phyloP scores from a whole-genome alignment of 306 rosid species.

The Castanea crenata region DNA sequence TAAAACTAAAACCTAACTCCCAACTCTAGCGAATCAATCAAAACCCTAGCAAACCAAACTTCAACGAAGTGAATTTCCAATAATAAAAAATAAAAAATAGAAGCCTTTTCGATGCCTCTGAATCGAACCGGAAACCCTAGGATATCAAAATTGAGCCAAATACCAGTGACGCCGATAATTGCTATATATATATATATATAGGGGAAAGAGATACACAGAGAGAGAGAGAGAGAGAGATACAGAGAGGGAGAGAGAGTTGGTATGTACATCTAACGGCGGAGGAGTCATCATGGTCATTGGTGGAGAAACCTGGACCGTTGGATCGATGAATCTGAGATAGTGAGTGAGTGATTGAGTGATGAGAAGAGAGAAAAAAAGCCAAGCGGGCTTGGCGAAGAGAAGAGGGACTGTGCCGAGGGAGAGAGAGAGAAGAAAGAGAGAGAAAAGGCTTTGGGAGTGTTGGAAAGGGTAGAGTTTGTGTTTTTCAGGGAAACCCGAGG shows the following conservation, averaged over 20 bases:
- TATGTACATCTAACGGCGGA: conserved; percentile 46
- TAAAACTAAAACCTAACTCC: too few relatives aligned
- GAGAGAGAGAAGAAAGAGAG: conserved; percentile 14
- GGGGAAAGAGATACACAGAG: too few relatives aligned
- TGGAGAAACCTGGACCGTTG: conserved; percentile 25
- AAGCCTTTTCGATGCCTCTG: conserved; percentile 17
- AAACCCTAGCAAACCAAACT: conserved; percentile 38
- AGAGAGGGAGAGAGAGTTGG: conserved; percentile 10
- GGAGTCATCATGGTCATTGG: conserved; percentile 62
- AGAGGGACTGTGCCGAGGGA: conserved; percentile 18
- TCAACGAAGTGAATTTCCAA: neutral
- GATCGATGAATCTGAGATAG: conserved; percentile 48
- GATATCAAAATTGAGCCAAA: conserved; percentile 28
- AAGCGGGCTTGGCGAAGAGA: conserved; percentile 14
- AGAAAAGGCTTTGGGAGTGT: neutral
- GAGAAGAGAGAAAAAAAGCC: neutral
- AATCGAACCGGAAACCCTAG: conserved; percentile 15
- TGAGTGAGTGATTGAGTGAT: neutral
- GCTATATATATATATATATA: too few relatives aligned
- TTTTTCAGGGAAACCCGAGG: neutral
- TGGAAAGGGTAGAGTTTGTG: conserved; percentile 1
- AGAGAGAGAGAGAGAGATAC: neutral
- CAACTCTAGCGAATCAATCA: conserved; percentile 18
- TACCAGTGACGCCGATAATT: conserved; percentile 7
- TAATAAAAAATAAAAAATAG: neutral